These are phyloP conservation scores for Candida berthetii DNA, from an alignment of 805 yeast species.

Conservation along the genomic window DNA sequence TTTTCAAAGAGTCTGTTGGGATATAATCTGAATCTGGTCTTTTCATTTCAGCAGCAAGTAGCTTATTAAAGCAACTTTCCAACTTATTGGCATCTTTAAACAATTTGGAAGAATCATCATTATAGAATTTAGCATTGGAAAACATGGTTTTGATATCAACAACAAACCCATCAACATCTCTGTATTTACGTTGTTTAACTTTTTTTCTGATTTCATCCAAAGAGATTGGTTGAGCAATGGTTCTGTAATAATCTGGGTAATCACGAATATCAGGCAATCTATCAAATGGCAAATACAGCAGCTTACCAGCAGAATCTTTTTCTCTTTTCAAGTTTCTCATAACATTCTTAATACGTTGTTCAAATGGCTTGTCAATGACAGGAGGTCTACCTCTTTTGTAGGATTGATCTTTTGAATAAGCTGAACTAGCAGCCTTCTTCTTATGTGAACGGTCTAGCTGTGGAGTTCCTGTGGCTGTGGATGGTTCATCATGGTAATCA, in stretches of 20 bases:
- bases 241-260: constrained; percentile 37
- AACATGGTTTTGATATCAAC: constrained; percentile 73
- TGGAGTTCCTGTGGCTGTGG: neutral
- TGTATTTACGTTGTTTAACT: constrained; percentile 80
- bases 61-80: constrained; percentile 51
- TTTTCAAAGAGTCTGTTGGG: constrained; percentile 47
- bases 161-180: constrained; percentile 68
- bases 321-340: constrained; percentile 77
- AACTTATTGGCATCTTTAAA: constrained; percentile 56
- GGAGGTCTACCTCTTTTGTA: constrained; percentile 85
- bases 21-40: constrained; percentile 79
- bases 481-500: constrained; percentile 1
- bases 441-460: neutral
- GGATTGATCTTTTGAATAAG: constrained; percentile 14
- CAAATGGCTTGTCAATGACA: constrained; percentile 84
- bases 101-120: constrained; percentile 50
- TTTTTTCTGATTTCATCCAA: constrained; percentile 72
- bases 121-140: constrained; percentile 63
- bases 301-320: constrained; percentile 42
- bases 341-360: constrained; percentile 84
- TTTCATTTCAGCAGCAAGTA: constrained; percentile 62
- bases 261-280: constrained; percentile 64
- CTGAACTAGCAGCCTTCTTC: neutral
- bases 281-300: constrained; percentile 65
- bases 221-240: constrained; percentile 54